Conservation (phyloP, 2,329 filamentous ascomycete species). For the Fusarium miscanthi region DNA sequence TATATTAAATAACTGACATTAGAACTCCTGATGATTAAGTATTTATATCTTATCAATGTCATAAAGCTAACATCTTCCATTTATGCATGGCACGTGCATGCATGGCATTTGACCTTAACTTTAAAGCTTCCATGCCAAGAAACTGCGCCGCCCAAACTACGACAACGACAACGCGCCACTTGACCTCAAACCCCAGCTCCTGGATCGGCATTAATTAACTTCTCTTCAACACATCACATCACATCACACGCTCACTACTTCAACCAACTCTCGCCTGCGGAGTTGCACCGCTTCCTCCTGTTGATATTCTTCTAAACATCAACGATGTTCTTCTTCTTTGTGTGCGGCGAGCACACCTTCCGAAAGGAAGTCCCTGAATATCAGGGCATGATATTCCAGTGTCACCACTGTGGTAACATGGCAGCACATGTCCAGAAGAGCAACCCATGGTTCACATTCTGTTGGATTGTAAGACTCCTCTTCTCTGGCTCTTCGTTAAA, state of each 20-base stretch:
- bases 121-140: slow-evolving; percentile 33
- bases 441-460: slow-evolving; percentile 82
- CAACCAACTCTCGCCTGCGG: not conserved
- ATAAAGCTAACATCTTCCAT: not conserved
- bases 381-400: slow-evolving; percentile 70
- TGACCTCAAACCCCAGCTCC: not conserved
- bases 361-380: slow-evolving; percentile 70
- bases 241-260: not conserved
- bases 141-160: slow-evolving; percentile 31
- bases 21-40: too few species aligned
- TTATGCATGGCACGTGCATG: not conserved
- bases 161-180: slow-evolving; percentile 34
- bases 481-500: not conserved
- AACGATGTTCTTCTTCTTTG: slow-evolving; percentile 70
- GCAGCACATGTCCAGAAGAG: slow-evolving; percentile 69
- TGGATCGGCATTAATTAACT: not conserved
- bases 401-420: slow-evolving; percentile 75
- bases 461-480: slow-evolving; percentile 70
- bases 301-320: not conserved
- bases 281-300: not conserved
- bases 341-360: slow-evolving; percentile 71
- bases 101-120: slow-evolving; percentile 10
- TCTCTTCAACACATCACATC: slow-evolving; percentile 6
- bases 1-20: not conserved
- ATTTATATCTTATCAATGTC: not conserved